Evolutionary conservation across 2,329 filamentous ascomycete species (phyloP).

Genomic region (Ophiostoma sp.): DNA sequence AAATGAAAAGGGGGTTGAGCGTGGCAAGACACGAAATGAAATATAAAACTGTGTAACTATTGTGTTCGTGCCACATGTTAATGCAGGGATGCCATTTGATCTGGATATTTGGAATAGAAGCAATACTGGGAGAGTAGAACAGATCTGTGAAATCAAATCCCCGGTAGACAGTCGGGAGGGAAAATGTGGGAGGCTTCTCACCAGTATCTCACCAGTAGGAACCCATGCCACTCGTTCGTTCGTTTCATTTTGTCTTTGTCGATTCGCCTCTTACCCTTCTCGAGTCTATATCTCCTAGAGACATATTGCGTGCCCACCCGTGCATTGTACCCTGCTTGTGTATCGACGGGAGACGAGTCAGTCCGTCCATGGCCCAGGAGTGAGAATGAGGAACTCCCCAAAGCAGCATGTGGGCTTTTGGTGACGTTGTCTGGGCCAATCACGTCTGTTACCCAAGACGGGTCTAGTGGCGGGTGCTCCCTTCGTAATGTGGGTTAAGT

Average conservation of each 20-base stretch:
- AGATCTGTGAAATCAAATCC: not conserved
- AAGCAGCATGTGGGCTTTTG: not conserved
- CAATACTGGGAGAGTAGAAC: not conserved
- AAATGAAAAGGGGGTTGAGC: not conserved
- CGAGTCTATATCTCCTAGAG: not conserved
- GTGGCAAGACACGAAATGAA: not conserved
- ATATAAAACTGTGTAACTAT: conserved; percentile 10
- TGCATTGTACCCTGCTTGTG: conserved; percentile 12
- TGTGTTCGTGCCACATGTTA: not conserved
- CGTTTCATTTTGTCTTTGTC: not conserved
- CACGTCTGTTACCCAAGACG: not conserved
- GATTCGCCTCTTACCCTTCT: not conserved
- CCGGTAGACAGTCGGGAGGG: too few species aligned
- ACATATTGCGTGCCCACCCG: conserved; percentile 9
- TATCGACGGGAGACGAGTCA: not conserved
- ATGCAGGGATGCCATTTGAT: not conserved
- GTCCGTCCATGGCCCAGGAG: not conserved
- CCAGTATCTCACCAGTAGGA: not conserved
- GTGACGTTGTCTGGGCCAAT: conserved; percentile 8
- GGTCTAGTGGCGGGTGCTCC: conserved; percentile 6
- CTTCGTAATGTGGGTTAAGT: not conserved
- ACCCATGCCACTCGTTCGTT: not conserved
- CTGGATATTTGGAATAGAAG: not conserved
- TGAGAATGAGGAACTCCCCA: too few species aligned
- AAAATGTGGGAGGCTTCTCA: too few species aligned